These are phyloP conservation scores for Leucocoprinus leucothites DNA, from an alignment of 768 basidiomycete genomes.

Conservation along the genomic window DNA sequence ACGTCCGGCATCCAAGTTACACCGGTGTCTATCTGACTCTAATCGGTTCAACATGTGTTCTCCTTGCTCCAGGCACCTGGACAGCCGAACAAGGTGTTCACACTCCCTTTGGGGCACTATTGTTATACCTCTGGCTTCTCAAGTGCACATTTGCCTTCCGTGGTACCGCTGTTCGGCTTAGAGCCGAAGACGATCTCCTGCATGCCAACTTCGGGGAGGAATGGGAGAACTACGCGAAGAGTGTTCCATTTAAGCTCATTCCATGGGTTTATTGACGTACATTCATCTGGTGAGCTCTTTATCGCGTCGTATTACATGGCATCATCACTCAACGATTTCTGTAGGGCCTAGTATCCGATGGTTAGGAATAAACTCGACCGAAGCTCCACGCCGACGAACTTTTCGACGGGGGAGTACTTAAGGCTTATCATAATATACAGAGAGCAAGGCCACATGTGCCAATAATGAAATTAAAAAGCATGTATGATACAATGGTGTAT, in stretches of 20 bases:
- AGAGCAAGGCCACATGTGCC: no score
- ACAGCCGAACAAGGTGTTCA: slow-evolving; percentile 21
- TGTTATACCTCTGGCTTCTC: slow-evolving; percentile 25
- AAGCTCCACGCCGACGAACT: no score
- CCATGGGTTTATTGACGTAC: slow-evolving; percentile 31
- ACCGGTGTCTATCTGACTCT: slow-evolving; percentile 37
- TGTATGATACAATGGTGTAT: background rate
- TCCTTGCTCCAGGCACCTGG: slow-evolving; percentile 32
- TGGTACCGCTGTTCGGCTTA: slow-evolving; percentile 27
- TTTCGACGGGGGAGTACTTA: no score
- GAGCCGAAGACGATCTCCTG: slow-evolving; percentile 35
- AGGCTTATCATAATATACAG: no score
- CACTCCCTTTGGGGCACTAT: slow-evolving; percentile 20
- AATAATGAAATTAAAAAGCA: no score
- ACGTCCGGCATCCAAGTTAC: slow-evolving; percentile 43
- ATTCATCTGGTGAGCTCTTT: background rate
- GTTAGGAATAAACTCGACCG: no score
- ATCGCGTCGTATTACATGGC: background rate
- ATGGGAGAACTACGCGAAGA: slow-evolving; percentile 32
- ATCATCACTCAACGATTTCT: background rate
- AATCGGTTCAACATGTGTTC: slow-evolving; percentile 28
- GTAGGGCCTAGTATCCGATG: no score
- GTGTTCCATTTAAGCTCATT: slow-evolving; percentile 36
- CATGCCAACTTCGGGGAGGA: slow-evolving; percentile 31
- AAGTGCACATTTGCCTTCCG: slow-evolving; percentile 33